Conservation (phyloP, 345 rosid species). For the Microthlaspi erraticum region DNA sequence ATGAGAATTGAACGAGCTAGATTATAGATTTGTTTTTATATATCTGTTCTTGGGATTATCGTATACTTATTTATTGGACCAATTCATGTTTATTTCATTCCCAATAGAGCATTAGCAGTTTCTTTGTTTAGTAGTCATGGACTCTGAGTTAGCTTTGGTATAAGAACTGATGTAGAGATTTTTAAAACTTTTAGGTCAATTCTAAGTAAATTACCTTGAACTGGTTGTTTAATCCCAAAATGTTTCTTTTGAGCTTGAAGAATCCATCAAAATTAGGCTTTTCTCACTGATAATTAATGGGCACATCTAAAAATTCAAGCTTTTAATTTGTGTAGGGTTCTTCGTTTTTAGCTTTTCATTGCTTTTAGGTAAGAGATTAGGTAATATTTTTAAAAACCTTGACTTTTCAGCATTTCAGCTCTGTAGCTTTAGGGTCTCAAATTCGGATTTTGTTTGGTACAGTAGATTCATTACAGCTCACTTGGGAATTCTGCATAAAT, state of each 20-base stretch:
- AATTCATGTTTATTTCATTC: not conserved
- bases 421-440: conserved; percentile 23
- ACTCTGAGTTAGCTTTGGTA: conserved; percentile 24
- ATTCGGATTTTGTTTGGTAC: conserved; percentile 21
- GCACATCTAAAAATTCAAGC: conserved; percentile 36
- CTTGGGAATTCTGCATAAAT: not conserved
- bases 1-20: conserved; percentile 4
- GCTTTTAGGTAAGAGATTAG: conserved; percentile 46
- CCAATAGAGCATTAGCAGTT: conserved; percentile 12
- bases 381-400: conserved; percentile 23
- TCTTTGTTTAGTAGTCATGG: not conserved
- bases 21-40: conserved; percentile 4
- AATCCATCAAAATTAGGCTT: not conserved
- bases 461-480: conserved; percentile 3
- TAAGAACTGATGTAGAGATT: not conserved
- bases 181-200: conserved; percentile 12
- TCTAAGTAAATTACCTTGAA: conserved; percentile 13
- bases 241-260: not conserved
- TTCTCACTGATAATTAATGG: conserved; percentile 29
- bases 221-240: not conserved
- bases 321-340: conserved; percentile 44
- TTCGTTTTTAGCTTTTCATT: conserved; percentile 22
- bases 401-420: conserved; percentile 41
- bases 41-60: not conserved
- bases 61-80: not conserved